Evolutionary conservation across 2,329 filamentous ascomycete genomes (phyloP).

Genomic region (Sclerotinia spermophila): DNA sequence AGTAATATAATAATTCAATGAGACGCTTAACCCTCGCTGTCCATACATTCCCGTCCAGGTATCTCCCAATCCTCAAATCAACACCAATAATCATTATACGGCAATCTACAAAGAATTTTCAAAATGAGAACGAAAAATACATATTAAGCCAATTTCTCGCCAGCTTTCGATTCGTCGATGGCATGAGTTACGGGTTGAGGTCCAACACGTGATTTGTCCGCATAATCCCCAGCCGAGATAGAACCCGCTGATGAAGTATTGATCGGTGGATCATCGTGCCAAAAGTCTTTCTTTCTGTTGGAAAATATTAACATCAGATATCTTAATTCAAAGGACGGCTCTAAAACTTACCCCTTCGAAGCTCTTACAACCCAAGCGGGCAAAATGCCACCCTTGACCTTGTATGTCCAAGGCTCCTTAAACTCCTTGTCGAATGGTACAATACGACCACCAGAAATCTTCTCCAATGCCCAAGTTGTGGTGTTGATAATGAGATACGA

Average conservation of each 20-base stretch:
- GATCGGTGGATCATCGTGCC: conserved; percentile 22
- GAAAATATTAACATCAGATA: conserved; percentile 36
- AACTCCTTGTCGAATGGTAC: conserved; percentile 70
- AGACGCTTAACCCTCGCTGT: not conserved
- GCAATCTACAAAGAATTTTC: not conserved
- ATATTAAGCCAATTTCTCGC: conserved; percentile 2
- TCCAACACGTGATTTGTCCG: not conserved
- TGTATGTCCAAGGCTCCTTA: conserved; percentile 79
- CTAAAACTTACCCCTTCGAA: conserved; percentile 3
- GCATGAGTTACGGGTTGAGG: not conserved
- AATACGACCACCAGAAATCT: conserved; percentile 63
- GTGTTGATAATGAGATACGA: conserved; percentile 74
- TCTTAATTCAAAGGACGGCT: too few relatives aligned
- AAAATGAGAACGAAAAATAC: not conserved
- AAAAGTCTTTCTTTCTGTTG: conserved; percentile 41
- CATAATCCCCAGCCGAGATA: not conserved
- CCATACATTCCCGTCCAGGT: not conserved
- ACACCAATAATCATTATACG: not conserved
- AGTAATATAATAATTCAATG: not conserved
- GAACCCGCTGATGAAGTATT: conserved; percentile 4
- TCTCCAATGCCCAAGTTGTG: conserved; percentile 66
- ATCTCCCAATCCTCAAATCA: not conserved
- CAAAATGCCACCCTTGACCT: conserved; percentile 68
- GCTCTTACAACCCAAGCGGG: conserved; percentile 67
- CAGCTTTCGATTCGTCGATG: not conserved